These are phyloP conservation scores for Cordia subcordata DNA, from an alignment of 257 asterid genomes.

Conservation along the genomic window DNA sequence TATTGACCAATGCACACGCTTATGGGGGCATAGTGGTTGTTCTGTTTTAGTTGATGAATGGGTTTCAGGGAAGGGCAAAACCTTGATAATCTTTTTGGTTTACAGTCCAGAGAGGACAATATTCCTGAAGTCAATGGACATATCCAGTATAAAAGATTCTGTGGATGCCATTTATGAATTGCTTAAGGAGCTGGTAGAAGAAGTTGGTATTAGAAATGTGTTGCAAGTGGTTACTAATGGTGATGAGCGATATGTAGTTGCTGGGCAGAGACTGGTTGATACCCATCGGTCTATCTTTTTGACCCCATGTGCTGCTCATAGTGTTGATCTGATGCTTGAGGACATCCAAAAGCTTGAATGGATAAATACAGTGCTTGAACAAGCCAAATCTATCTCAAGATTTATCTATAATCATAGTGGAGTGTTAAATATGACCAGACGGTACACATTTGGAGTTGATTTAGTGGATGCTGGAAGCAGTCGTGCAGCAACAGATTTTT, in stretches of 20 bases:
- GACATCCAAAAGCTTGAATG: conserved; percentile 59
- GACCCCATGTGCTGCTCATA: conserved; percentile 84
- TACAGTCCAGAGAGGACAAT: conserved; percentile 65
- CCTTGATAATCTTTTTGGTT: conserved; percentile 44
- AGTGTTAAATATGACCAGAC: conserved; percentile 74
- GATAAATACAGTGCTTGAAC: conserved; percentile 54
- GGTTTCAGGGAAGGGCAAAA: conserved; percentile 57
- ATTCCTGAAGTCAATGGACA: conserved; percentile 69
- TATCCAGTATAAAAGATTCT: conserved; percentile 50
- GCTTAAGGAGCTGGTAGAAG: conserved; percentile 73
- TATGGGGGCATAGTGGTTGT: conserved; percentile 82
- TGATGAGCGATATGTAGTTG: conserved; percentile 64
- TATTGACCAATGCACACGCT: conserved; percentile 44
- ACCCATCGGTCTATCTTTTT: conserved; percentile 72
- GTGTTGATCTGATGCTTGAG: conserved; percentile 72
- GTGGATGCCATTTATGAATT: conserved; percentile 53
- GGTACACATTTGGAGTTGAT: conserved; percentile 75
- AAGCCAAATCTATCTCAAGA: conserved; percentile 73
- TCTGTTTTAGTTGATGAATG: conserved; percentile 72
- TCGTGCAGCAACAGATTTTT: conserved; percentile 56
- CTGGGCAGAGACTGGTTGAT: conserved; percentile 66
- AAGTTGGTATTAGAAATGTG: conserved; percentile 72
- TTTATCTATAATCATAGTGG: conserved; percentile 51
- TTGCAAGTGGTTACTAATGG: conserved; percentile 69
- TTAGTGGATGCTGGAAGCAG: conserved; percentile 68